Conservation (phyloP, 2,329 filamentous ascomycete species). For the Dryadomyces quercus-mongolicae region DNA sequence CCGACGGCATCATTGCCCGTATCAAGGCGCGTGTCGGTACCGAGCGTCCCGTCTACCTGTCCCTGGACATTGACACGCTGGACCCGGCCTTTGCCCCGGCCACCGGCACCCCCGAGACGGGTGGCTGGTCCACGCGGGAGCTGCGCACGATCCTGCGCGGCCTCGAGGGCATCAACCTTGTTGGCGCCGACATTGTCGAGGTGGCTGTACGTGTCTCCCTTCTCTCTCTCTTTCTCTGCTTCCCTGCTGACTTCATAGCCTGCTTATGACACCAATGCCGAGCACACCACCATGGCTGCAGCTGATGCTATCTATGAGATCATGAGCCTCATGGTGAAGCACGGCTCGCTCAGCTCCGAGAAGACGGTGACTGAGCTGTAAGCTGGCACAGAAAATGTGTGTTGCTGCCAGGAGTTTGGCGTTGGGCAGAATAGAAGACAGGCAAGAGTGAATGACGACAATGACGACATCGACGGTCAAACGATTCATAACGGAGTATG, state of each 20-base stretch:
- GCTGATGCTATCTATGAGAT: constrained; percentile 64
- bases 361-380: constrained; percentile 2
- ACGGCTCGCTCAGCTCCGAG: constrained; percentile 49
- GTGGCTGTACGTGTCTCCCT: constrained; percentile 42
- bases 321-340: constrained; percentile 74
- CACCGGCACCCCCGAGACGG: constrained; percentile 65
- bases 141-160: constrained; percentile 59
- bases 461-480: too few relatives aligned
- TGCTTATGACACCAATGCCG: constrained; percentile 61
- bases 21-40: constrained; percentile 67
- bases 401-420: background rate
- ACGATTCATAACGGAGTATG: too few relatives aligned
- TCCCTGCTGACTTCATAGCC: constrained; percentile 23
- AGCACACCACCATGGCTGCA: constrained; percentile 62
- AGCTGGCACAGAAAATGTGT: background rate
- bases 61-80: constrained; percentile 77
- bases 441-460: too few relatives aligned
- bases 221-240: background rate
- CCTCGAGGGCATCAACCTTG: constrained; percentile 55
- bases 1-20: constrained; percentile 64
- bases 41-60: constrained; percentile 65
- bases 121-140: constrained; percentile 64
- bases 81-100: constrained; percentile 73
- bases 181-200: constrained; percentile 62
- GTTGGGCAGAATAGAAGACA: background rate